Conservation (phyloP, 2,329 filamentous ascomycete species). For the Shiraia sp. region DNA sequence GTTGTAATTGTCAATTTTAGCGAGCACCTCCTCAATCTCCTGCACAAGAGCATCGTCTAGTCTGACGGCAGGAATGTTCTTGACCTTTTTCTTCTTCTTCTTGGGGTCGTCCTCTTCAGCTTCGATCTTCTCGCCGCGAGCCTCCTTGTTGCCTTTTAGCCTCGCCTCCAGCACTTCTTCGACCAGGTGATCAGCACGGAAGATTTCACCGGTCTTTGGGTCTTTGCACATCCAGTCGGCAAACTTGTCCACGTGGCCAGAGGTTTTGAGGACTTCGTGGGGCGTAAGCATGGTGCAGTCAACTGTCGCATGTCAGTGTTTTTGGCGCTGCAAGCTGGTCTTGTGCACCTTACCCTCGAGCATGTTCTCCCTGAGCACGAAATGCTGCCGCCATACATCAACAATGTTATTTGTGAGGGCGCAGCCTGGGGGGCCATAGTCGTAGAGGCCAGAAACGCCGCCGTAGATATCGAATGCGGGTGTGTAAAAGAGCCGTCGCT, state of each 20-base stretch:
- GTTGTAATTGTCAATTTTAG: slow-evolving; percentile 93
- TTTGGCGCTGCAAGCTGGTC: slow-evolving; percentile 3
- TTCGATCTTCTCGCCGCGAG: slow-evolving; percentile 76
- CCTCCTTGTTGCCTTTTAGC: slow-evolving; percentile 88
- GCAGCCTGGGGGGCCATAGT: slow-evolving; percentile 89
- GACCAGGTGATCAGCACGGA: slow-evolving; percentile 94
- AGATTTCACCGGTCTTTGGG: slow-evolving; percentile 94
- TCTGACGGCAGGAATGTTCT: slow-evolving; percentile 67
- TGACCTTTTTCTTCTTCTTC: slow-evolving; percentile 86
- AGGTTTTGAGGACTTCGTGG: slow-evolving; percentile 88
- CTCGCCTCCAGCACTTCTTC: slow-evolving; percentile 89
- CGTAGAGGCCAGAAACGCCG: slow-evolving; percentile 85
- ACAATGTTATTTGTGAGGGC: slow-evolving; percentile 85
- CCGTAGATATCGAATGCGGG: slow-evolving; percentile 95
- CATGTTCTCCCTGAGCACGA: slow-evolving; percentile 92
- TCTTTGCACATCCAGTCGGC: slow-evolving; percentile 99
- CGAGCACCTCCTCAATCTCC: slow-evolving; percentile 90
- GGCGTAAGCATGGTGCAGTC: slow-evolving; percentile 95
- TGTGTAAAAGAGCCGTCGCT: slow-evolving; percentile 74
- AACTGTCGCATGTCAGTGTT: slow-evolving; percentile 50
- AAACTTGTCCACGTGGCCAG: slow-evolving; percentile 95
- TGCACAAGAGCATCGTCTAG: slow-evolving; percentile 82
- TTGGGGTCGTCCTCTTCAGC: slow-evolving; percentile 78
- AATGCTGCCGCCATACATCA: slow-evolving; percentile 90
- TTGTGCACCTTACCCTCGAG: slow-evolving; percentile 60